Evolutionary conservation across 345 rosid species (phyloP), one percentile per base, ranked within the genome.

Genomic region (Rhodomyrtus tomentosa): DNA sequence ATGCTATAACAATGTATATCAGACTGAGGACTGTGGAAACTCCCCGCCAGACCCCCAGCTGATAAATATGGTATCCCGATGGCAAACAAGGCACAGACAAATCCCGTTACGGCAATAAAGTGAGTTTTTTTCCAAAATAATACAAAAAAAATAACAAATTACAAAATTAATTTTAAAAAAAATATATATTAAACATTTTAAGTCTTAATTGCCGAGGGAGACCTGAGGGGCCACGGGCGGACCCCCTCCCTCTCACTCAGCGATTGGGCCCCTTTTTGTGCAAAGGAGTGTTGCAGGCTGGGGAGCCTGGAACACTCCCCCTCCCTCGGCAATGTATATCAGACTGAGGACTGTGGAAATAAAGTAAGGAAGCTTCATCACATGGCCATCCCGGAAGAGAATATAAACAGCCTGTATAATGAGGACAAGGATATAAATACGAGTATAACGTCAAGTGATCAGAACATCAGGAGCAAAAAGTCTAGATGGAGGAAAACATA

Each of bases 41-140:
- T 52, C 92, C 99, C 29, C 95, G 89, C 99, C 98, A 97, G 72
- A 92, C 20, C 83, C 99, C 89, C 49, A 97, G 98, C 94, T 1
- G 99, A 97, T 83, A 95, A 89, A 90, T 95, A 95, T 81, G 99
- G 99, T 84, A 91, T 92, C 56, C 94, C 91, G 24, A 97, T 91
- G 25, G 98, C 98, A 84, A 97, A 97, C 89, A 93, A 81, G 55
- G 88, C 90, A 84, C 93, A 93, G 52, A 87, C 90, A 80, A 90
- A 84, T 52, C 95, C 95, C 21, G 91, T 84, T 62, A 93, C 90
- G 50, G 88, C 90, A 82, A 90, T 91, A 73, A 84, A 93, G 89
- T 93, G 87, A 12, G 95, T n/a, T n/a, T n/a, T n/a, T n/a, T n/a
- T n/a, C n/a, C n/a, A n/a, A n/a, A n/a, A n/a, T n/a, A n/a, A n/a